phyloP scores from a whole-genome alignment of 164 flowering plant species.

The Annona cherimola region DNA sequence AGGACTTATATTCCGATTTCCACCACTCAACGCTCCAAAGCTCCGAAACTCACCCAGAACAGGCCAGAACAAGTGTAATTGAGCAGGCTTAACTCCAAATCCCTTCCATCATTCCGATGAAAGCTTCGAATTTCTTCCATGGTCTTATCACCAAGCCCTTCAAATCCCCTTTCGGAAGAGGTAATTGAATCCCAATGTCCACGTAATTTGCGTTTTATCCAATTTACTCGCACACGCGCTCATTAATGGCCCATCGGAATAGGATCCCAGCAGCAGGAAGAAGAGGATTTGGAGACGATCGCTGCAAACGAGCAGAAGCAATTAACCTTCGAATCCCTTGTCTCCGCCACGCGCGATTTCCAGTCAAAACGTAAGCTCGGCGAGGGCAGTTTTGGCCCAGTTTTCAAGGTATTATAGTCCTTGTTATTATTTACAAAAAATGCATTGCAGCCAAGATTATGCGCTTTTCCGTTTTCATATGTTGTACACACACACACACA shows the following conservation, averaged over 20 bases:
- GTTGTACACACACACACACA: background rate
- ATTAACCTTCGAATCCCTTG: constrained; percentile 48
- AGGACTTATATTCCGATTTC: too few relatives aligned
- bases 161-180: constrained; percentile 34
- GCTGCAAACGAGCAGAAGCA: constrained; percentile 73
- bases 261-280: constrained; percentile 19
- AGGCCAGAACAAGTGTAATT: background rate
- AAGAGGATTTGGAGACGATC: constrained; percentile 60
- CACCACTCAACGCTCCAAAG: background rate
- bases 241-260: background rate
- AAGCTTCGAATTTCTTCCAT: constrained; percentile 26
- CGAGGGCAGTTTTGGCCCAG: constrained; percentile 88
- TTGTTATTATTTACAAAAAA: background rate
- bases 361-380: constrained; percentile 62
- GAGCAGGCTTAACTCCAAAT: too few relatives aligned
- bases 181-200: constrained; percentile 23
- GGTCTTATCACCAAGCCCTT: constrained; percentile 40
- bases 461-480: background rate
- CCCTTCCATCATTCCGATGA: too few relatives aligned
- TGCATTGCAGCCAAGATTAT: background rate
- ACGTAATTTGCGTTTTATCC: background rate
- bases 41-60: too few relatives aligned
- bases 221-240: background rate
- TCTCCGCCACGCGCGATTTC: constrained; percentile 68
- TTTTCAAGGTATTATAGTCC: constrained; percentile 24